These are phyloP conservation scores for Prasinococcaceae sp. DNA, from an alignment of 139 green algal species.

Conservation along the genomic window DNA sequence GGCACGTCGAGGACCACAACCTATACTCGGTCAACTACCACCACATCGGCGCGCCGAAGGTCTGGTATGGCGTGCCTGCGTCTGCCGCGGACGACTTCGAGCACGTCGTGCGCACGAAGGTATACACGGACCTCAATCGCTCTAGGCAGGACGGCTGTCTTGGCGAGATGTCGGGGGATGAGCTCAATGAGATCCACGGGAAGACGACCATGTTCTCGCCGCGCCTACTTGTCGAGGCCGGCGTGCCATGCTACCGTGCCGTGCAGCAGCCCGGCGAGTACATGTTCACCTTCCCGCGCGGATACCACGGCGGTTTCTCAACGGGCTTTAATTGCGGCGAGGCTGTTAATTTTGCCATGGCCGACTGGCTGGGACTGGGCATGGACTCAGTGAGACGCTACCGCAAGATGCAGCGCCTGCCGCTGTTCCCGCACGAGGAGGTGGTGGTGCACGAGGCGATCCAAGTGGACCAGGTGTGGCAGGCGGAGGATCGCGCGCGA, in stretches of 20 bases:
- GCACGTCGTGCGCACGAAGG: constrained; percentile 14
- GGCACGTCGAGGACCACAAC: constrained; percentile 89
- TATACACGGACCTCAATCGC: too few species aligned
- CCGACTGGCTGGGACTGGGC: constrained; percentile 56
- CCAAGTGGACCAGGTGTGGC: too few species aligned
- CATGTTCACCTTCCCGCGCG: constrained; percentile 68
- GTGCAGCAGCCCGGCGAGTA: constrained; percentile 65
- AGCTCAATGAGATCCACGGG: constrained; percentile 23
- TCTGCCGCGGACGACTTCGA: constrained; percentile 48
- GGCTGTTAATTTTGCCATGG: constrained; percentile 69
- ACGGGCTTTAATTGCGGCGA: constrained; percentile 72
- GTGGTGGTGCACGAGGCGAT: too few species aligned
- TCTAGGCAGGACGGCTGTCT: too few species aligned
- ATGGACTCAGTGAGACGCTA: constrained; percentile 2
- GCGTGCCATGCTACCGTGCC: constrained; percentile 41
- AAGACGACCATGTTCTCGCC: constrained; percentile 60
- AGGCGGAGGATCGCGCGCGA: too few species aligned
- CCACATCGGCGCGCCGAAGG: constrained; percentile 72
- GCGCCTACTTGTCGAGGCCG: constrained; percentile 25
- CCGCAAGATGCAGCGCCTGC: neutral
- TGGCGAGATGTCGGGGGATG: too few species aligned
- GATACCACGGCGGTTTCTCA: constrained; percentile 70
- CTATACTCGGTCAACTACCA: constrained; percentile 48
- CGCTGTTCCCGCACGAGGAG: constrained; percentile 14
- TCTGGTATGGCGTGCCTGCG: constrained; percentile 54